Evolutionary conservation across 306 rosid genomes (phyloP), one percentile per base, ranked within the genome.

Genomic region (Carpinus fangiana): DNA sequence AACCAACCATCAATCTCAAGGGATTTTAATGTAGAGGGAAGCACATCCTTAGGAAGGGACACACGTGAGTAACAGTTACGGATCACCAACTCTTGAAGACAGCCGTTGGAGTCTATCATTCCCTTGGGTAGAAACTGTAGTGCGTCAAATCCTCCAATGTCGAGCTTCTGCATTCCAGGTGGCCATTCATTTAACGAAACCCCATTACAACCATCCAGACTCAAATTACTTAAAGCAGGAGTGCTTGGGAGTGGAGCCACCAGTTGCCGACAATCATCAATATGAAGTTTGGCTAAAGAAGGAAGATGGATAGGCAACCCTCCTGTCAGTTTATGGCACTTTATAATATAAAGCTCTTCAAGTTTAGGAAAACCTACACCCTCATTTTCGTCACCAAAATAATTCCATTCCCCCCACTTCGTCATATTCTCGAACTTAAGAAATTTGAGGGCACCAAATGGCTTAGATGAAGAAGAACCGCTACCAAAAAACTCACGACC

Each of bases 401-500:
- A 3, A 59, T 23, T 10, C 80, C 80, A 77, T 57, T 70, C 71
- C 2, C 47, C 43, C 81, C 61, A 78, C 0, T 20, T 56, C 4
- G 0, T 2, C 76, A 78, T 70, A 0, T 47, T 12, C 38, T 13
- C 0, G 0, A 78, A 78, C 47, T 18, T n/a, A 47, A 70, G 56
- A 54, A 12, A 7, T 48, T 70, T 57, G 0, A 78, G 43, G n/a
- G 76, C 69, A 56, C 57, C 23, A 59, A 48, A 78, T 0, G 72
- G 0, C 4, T 23, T 21, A 57, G 9, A 0, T 1, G 26, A 9
- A 23, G 17, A 26, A 43, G 38, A 78, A 23, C 12, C 36, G 17
- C 68, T 56, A 4, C 81, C 81, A 41, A 4, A 70, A 28, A 78
- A 78, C 21, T 70, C 56, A 56, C 55, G 50, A 26, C 59, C 50